Base-by-base conservation (phyloP, 306 rosid genomes). In the Vigna mungo region DNA sequence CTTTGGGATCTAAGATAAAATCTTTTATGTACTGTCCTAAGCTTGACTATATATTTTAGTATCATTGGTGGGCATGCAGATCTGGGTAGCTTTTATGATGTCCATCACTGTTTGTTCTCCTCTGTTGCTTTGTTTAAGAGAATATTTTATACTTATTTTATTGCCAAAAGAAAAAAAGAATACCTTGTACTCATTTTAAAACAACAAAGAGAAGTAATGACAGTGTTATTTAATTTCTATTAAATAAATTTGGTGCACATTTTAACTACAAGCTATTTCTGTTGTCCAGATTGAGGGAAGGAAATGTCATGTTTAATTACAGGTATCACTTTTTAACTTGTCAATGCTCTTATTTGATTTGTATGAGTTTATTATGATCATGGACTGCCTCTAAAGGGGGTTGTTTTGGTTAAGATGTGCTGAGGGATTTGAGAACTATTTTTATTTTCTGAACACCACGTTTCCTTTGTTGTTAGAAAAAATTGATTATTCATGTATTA, bases 271-370 rank as follows among this genome's bases (percentile, higher is more conserved):
- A 66, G 62, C 80, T 80, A 15, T 21, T 13, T 77, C 27, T 85
- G 53, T 74, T 65, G 68, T 83, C 59, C 97, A 92, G 97, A 89
- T 84, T 92, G 89, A 87, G 94, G 82, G 96, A 93, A 53, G 97
- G 97, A 80, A 89, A 89, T 83, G 97, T 92, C 81, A 83, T 88
- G 69, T 92, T 90, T 70, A 92, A 90, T 79, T 92, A 92, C 84
- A 90, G 96, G 81, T 92, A 92, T 87, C 84, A 83, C 89, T 84
- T 48, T 61, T 60, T 17, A 61, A 61, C 53, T 41, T 66, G 20
- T 11, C 18, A 30, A 20, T 43, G 53, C 36, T 66, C 52, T 66
- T 41, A 20, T 66, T 66, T 43, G 53, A 20, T 17, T 41, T 39
- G 17, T 17, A 64, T 64, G 44, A 36, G 71, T 5, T n/a, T 21